Evolutionary conservation across 2,329 filamentous ascomycete species (phyloP).

Genomic region (Chlorencoelia australis): DNA sequence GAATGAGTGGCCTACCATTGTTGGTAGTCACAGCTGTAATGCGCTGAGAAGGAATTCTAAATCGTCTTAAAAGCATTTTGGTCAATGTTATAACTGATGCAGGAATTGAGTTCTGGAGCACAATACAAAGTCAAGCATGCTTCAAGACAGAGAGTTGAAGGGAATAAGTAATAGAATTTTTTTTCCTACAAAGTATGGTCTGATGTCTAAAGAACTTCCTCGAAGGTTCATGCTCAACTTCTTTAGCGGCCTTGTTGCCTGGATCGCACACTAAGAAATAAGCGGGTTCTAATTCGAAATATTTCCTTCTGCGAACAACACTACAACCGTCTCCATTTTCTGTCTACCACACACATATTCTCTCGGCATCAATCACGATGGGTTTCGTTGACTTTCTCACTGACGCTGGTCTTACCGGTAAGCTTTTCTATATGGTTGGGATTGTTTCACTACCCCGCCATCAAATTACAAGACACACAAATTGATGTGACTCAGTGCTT

Average conservation of each 20-base stretch:
- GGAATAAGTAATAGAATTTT: background rate
- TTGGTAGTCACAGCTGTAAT: conserved; percentile 15
- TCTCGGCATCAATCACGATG: conserved; percentile 35
- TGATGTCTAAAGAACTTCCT: too few relatives aligned
- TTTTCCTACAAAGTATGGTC: too few relatives aligned
- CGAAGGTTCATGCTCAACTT: too few relatives aligned
- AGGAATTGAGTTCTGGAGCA: conserved; percentile 3
- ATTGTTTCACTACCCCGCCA: too few relatives aligned
- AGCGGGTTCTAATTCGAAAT: conserved; percentile 9
- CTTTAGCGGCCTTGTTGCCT: too few relatives aligned
- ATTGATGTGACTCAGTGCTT: conserved; percentile 43
- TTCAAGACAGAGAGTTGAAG: background rate
- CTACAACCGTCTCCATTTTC: conserved; percentile 4
- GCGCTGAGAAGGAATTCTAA: conserved; percentile 19
- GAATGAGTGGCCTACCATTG: too few relatives aligned
- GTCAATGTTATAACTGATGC: conserved; percentile 5
- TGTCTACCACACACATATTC: background rate
- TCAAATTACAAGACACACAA: conserved; percentile 10
- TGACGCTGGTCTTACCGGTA: conserved; percentile 52
- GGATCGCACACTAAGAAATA: too few relatives aligned
- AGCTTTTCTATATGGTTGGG: too few relatives aligned
- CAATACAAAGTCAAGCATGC: background rate
- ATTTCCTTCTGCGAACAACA: background rate
- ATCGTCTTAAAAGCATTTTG: conserved; percentile 20
- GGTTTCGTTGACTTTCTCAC: conserved; percentile 60